These are phyloP conservation scores for Nematocida ironsii DNA, from an alignment of 371 early-diverging fungal genomes.

Conservation along the genomic window DNA sequence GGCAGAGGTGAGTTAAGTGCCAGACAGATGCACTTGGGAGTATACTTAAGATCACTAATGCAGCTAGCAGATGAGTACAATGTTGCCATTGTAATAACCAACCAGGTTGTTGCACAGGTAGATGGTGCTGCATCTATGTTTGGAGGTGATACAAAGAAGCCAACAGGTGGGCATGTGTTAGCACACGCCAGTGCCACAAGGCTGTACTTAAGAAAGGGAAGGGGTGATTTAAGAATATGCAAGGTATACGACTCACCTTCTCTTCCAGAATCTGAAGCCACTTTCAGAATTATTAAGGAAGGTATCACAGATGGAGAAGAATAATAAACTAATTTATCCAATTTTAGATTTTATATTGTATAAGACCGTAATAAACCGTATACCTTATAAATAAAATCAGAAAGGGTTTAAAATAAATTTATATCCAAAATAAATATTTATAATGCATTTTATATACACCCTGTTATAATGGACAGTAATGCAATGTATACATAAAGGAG, in stretches of 20 bases:
- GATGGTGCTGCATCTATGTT: constrained; percentile 87
- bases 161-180: constrained; percentile 95
- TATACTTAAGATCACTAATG: constrained; percentile 81
- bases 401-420: too few species aligned
- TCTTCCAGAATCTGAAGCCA: constrained; percentile 74
- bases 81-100: constrained; percentile 92
- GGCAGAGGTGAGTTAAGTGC: constrained; percentile 95
- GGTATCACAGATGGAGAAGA: constrained; percentile 78
- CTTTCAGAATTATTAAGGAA: constrained; percentile 75
- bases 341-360: too few species aligned
- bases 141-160: constrained; percentile 88
- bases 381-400: too few species aligned
- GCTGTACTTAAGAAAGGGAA: constrained; percentile 72
- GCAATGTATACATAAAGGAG: too few species aligned
- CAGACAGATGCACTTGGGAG: constrained; percentile 89
- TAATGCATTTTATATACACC: too few species aligned
- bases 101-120: constrained; percentile 94
- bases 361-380: too few species aligned
- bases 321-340: constrained; percentile 53
- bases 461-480: too few species aligned
- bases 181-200: constrained; percentile 85
- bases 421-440: too few species aligned
- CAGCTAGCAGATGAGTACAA: constrained; percentile 94
- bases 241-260: constrained; percentile 73
- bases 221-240: constrained; percentile 73